Conservation (phyloP, 768 basidiomycete genomes). For the Tulasnella sp. region DNA sequence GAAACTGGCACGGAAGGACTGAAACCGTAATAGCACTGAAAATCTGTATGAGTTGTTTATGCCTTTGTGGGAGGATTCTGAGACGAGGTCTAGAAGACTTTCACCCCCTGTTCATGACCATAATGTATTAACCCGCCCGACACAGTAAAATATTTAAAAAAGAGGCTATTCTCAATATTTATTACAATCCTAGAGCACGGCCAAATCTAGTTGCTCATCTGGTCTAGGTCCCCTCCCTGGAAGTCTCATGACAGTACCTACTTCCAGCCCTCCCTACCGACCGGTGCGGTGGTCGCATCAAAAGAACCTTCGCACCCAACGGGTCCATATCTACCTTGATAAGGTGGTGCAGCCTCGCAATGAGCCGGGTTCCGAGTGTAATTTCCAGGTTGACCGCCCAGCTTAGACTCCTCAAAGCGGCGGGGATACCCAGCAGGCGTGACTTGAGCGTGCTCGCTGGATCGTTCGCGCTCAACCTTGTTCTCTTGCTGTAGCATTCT, state of each 20-base stretch:
- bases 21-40: no score
- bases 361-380: background rate
- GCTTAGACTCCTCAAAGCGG: background rate
- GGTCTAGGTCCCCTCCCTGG: background rate
- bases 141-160: background rate
- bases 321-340: background rate
- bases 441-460: background rate
- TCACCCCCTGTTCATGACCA: no score
- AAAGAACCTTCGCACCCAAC: background rate
- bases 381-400: background rate
- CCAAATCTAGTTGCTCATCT: background rate
- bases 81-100: no score
- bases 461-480: background rate
- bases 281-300: background rate
- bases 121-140: no score
- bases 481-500: background rate
- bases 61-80: no score
- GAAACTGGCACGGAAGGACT: no score
- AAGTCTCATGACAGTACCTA: background rate
- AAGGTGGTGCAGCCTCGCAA: background rate
- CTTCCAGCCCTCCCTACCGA: background rate
- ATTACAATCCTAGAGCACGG: background rate
- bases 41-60: no score
- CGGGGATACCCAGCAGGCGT: background rate
- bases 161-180: background rate